A percentile compares a stretch with the other conserved stretches of the same genome.
Conservation (phyloP, 208 protist genomes). For the Naegleria fowleri region DNA sequence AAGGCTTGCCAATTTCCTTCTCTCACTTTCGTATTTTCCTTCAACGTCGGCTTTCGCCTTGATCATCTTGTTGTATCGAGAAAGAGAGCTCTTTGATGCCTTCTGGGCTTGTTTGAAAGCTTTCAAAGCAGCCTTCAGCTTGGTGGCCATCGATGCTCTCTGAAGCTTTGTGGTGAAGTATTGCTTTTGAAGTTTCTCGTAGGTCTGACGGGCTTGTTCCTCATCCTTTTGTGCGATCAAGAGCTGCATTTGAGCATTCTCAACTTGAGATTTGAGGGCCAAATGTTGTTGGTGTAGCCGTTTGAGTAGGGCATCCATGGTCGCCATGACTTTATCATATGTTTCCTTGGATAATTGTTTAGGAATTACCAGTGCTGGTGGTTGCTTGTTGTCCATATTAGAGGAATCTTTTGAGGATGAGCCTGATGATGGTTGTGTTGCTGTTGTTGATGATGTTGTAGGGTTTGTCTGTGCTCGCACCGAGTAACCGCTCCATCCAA, state of each 20-base stretch:
- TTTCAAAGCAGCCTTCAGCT: neutral
- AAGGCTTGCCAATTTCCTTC: neutral
- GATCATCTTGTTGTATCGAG: neutral
- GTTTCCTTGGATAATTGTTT: neutral
- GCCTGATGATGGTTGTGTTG: too few species aligned
- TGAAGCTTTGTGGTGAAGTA: neutral
- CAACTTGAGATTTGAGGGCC: neutral
- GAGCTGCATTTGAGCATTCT: neutral
- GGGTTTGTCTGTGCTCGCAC: too few species aligned
- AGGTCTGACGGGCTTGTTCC: neutral
- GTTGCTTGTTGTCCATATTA: too few species aligned
- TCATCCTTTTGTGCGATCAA: neutral
- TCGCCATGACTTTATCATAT: neutral
- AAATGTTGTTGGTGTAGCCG: neutral
- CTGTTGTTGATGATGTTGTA: too few species aligned
- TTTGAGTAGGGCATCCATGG: neutral
- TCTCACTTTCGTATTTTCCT: neutral
- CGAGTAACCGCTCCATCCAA: too few species aligned
- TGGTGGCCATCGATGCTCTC: neutral
- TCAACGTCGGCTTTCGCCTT: neutral
- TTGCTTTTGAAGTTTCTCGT: neutral
- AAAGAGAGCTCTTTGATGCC: neutral
- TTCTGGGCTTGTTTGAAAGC: neutral
- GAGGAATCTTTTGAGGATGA: too few species aligned
- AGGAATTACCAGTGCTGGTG: too few species aligned